These are phyloP conservation scores for Echinosphaeria canescens DNA, from an alignment of 2,329 filamentous ascomycete genomes.

Conservation along the genomic window DNA sequence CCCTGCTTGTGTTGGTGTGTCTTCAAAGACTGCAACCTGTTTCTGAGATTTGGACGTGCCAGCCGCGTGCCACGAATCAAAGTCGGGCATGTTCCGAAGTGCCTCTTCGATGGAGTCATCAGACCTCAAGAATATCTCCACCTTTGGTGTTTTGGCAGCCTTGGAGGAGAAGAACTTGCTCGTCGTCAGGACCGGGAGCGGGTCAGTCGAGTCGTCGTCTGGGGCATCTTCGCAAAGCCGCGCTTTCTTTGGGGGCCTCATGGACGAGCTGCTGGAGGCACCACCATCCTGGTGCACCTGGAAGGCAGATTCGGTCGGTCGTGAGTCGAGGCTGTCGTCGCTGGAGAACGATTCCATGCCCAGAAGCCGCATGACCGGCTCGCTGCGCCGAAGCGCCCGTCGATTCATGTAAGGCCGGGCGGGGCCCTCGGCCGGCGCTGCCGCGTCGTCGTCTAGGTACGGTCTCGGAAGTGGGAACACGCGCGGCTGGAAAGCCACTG, in stretches of 20 bases:
- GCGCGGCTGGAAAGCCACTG: constrained; percentile 25
- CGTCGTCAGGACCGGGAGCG: constrained; percentile 13
- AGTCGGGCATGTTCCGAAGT: constrained; percentile 25
- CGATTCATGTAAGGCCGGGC: too few species aligned
- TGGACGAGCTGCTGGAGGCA: constrained; percentile 5
- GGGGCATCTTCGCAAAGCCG: constrained; percentile 25
- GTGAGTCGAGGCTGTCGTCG: too few species aligned
- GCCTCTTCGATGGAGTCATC: constrained; percentile 35
- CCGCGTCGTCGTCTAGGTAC: constrained; percentile 19
- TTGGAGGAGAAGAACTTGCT: constrained; percentile 30
- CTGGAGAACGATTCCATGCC: too few species aligned
- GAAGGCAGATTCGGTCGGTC: too few species aligned
- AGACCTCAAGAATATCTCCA: constrained; percentile 24
- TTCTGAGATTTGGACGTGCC: constrained; percentile 15
- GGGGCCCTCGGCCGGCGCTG: too few species aligned
- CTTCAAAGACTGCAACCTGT: constrained; percentile 22
- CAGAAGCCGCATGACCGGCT: too few species aligned
- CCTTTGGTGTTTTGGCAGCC: constrained; percentile 9
- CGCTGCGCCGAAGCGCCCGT: too few species aligned
- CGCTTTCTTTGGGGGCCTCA: constrained; percentile 31
- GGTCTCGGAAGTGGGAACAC: constrained; percentile 37
- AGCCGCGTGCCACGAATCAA: constrained; percentile 21
- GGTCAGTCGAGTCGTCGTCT: constrained; percentile 8
- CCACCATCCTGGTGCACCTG: too few species aligned
- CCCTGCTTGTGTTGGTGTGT: constrained; percentile 10